Evolutionary conservation across 495 filamentous ascomycete genomes (phyloP), one percentile per base, ranked within the genome.

Genomic region (Trichoderma gamsii): DNA sequence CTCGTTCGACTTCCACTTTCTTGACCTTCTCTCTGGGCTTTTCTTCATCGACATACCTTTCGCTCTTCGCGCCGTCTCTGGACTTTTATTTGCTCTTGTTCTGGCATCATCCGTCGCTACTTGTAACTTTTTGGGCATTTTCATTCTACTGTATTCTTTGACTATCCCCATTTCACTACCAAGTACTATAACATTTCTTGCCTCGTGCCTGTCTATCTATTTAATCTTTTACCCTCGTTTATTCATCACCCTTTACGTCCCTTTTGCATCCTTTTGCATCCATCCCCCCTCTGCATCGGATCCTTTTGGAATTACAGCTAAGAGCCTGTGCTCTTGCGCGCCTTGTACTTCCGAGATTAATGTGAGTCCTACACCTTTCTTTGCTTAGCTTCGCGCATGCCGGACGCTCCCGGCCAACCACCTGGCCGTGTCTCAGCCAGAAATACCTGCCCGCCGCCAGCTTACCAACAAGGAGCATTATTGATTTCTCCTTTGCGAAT

Each of bases 131-230:
- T 1, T 29, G 29, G 29, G 23, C 25, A 61, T 56, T 56, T 44
- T 7, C 2, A 7, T 16, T 56, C 4, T 56, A 21, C 9, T 56
- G 16, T 56, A 7, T 56, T 56, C 51, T 56, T 52, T 25, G 16
- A 11, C n/a, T 1, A 2, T 52, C 35, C 35, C 35, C 35, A 2
- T 56, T 61, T 21, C 16, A 61, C 41, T 7, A 29, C 29, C 29
- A 29, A 27, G 25, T 27, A 23, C 27, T 66, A 41, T 15, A 35
- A 35, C 32, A 21, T 75, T 74, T 70, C 73, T 68, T 73, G 71
- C 67, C 69, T 69, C 23, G 65, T 43, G n/a, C n/a, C 29, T 41
- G 13, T 3, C 32, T 43, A n/a, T 44, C 29, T 41, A 18, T 41
- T 65, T 72, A 71, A 74, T 67, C 73, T 70, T 23, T 7, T 23